Base-by-base conservation (phyloP, 2,329 filamentous ascomycete genomes). In the Claviceps maximensis region DNA sequence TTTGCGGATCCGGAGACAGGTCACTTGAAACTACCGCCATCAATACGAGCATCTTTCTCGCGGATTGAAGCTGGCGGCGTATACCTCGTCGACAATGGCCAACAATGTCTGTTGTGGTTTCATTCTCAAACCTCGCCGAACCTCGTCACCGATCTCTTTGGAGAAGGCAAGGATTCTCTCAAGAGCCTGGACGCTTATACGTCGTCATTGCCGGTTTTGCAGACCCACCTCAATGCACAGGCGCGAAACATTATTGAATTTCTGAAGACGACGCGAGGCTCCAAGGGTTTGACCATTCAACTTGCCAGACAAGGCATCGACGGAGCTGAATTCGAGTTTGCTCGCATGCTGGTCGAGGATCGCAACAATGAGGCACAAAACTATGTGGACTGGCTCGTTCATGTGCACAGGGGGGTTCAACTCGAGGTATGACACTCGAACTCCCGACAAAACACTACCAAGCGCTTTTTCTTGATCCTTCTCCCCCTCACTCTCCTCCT, bases 381-480 rank as follows among this genome's bases (percentile, higher is more conserved):
- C 65, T 98, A 97, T 69, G 93, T 97, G 36, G 93, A 98, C 71
- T 98, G 93, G 93, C 75, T 98, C 63, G 93, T 98, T 54, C 87
- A 95, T 69, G 78, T 97, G 57, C 93, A 98, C 70, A 85, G 91
- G 61, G 84, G 87, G 60, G 93, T 98, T 58, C 90, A 95, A 66
- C 75, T 95, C 58, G 93, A 98, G 78, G 82, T 85, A 68, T 70
- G 78, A 69, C 31, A 9, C 12, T 3, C 9, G 9, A 12, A 4
- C 27, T 23, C 15, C n/a, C n/a, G n/a, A n/a, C n/a, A n/a, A n/a
- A n/a, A n/a, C n/a, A n/a, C n/a, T 44, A 38, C 3, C 15, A 41
- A n/a, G 15, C 29, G 10, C 5, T 8, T 15, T 29, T 4, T 10
- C 19, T 15, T 13, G 4, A 21, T 29, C 13, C 10, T 27, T 25